phyloP scores from a whole-genome alignment of 1,284 basidiomycete genomes.

The Baeospora myosura region DNA sequence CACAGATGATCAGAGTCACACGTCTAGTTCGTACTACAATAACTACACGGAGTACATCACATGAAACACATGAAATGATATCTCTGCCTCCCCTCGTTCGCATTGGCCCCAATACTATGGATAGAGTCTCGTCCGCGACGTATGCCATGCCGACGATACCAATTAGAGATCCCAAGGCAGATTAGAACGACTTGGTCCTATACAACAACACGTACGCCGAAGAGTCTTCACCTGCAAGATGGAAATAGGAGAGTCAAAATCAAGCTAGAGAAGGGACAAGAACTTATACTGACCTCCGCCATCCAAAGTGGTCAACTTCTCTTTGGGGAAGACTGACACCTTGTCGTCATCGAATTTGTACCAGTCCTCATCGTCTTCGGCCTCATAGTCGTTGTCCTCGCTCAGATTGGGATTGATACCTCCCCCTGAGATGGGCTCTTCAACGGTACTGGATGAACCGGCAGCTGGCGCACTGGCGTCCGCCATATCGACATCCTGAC shows the following conservation, averaged over 20 bases:
- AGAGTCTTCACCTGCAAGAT: slow-evolving; percentile 58
- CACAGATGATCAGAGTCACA: no score
- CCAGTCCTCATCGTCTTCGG: slow-evolving; percentile 70
- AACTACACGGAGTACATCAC: no score
- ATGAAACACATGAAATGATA: no score
- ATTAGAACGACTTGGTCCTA: slow-evolving; percentile 39
- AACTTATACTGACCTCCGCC: slow-evolving; percentile 61
- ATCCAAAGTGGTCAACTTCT: slow-evolving; percentile 77
- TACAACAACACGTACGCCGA: slow-evolving; percentile 85
- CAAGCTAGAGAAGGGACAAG: slow-evolving; percentile 6
- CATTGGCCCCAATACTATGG: no score
- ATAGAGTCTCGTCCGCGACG: no score
- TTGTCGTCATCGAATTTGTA: slow-evolving; percentile 93
- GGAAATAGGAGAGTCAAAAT: slow-evolving; percentile 2
- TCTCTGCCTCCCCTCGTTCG: no score
- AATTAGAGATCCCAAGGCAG: no score
- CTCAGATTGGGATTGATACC: slow-evolving; percentile 8
- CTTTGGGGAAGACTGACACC: slow-evolving; percentile 73
- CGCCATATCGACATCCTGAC: slow-evolving; percentile 12
- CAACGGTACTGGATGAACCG: slow-evolving; percentile 3
- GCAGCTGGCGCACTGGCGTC: slow-evolving; percentile 5
- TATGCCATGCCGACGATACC: no score
- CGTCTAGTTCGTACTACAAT: no score
- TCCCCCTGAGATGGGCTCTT: slow-evolving; percentile 9
- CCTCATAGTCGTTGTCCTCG: slow-evolving; percentile 11